A percentile compares a stretch with the other conserved stretches of the same genome.
Conservation (phyloP, 768 basidiomycete genomes). For the Rhodosporidiobolus sp. region DNA sequence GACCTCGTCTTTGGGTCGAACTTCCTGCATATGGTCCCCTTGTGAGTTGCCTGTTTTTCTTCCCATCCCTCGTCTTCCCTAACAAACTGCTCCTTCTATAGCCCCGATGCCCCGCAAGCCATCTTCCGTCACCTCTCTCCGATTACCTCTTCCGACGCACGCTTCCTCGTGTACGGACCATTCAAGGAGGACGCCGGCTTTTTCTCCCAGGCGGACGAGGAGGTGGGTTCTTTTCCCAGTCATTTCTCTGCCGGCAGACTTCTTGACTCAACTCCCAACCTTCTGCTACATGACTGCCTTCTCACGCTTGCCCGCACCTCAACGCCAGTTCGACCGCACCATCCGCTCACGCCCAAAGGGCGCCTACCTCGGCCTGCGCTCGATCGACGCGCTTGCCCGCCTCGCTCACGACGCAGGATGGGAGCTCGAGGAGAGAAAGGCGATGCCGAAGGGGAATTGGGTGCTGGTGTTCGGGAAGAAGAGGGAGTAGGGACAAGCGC, state of each 20-base stretch:
- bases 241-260: background rate
- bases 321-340: slow-evolving; percentile 14
- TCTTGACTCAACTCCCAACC: too few species aligned
- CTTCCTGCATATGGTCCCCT: slow-evolving; percentile 35
- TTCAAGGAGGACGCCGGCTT: slow-evolving; percentile 25
- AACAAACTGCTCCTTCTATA: background rate
- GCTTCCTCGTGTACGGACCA: slow-evolving; percentile 25
- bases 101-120: slow-evolving; percentile 15
- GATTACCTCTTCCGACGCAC: background rate
- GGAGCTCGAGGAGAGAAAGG: slow-evolving; percentile 1
- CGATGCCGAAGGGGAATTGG: slow-evolving; percentile 29
- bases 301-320: background rate
- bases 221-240: slow-evolving; percentile 5
- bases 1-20: slow-evolving; percentile 25
- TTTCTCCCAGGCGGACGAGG: slow-evolving; percentile 16
- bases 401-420: slow-evolving; percentile 14
- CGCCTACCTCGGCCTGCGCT: slow-evolving; percentile 19
- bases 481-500: background rate
- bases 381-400: slow-evolving; percentile 16
- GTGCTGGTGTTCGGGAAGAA: slow-evolving; percentile 14
- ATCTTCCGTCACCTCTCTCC: slow-evolving; percentile 19
- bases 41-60: slow-evolving; percentile 13
- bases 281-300: too few species aligned
- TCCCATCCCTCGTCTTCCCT: background rate
- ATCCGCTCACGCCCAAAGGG: slow-evolving; percentile 15